Base-by-base conservation (phyloP, 2,329 filamentous ascomycete genomes). In the Ciborinia camelliae region DNA sequence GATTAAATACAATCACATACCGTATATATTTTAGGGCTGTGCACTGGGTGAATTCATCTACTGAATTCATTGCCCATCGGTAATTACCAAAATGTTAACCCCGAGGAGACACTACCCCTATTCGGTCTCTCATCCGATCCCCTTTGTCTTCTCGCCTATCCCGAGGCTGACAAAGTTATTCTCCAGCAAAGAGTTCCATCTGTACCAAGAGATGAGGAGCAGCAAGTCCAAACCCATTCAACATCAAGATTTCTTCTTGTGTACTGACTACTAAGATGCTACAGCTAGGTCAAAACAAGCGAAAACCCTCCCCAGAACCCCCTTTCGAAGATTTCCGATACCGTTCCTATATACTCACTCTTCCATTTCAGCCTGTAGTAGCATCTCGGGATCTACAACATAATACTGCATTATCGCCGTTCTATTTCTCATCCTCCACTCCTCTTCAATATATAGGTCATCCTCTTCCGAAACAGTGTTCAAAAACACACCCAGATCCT, bases 111-210 rank as follows among this genome's bases (percentile, higher is more conserved):
- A 28, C 41, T 45, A 58, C 39, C 28, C 39, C 28, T 35, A 45
- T 58, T 52, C 2, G 4, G 14, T 58, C 54, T 58, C 54, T 58
- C 54, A 7, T 58, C 54, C 35, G 54, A 58, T 58, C 3, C 20
- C 23, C 39, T 47, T 47, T 28, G 23, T 32, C 0, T 20, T 32
- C 2, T 32, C 7, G 18, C 28, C n/a, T 45, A 10, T 10, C 39
- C 23, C 39, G 20, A 35, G 28, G 28, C 39, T 35, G 54, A 58
- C 20, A 45, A 23, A 35, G 6, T 45, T 23, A 3, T 58, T 58
- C 28, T 32, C 32, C 41, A 4, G 23, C 12, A 26, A 12, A 23
- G 5, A 6, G 1, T 47, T 45, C 6, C 45, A 28, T 28, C 23
- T 48, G 3, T 26, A 4, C 4, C 15, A 45, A 15, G n/a, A 4